Evolutionary conservation across 345 rosid genomes (phyloP), one percentile per base, ranked within the genome.

Genomic region (Gossypium ekmanianum): DNA sequence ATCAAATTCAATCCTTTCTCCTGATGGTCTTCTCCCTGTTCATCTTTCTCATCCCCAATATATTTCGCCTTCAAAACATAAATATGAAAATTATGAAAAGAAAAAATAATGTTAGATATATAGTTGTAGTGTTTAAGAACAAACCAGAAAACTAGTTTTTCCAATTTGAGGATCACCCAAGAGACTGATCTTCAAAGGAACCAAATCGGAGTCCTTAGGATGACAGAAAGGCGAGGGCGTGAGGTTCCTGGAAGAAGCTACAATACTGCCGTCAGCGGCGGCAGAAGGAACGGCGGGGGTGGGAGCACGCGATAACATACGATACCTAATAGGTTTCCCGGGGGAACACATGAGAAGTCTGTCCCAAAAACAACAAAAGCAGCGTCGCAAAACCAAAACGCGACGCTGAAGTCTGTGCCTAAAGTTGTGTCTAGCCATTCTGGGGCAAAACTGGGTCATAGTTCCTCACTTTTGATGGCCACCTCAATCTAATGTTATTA

Each of bases 161-260:
- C 97, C 97, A 75, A 83, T 88, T 2, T 82, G 83, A 66, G 85
- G 81, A 85, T 94, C 97, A n/a, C 98, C 95, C 75, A 94, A 54
- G 69, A 92, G 92, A 45, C 91, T 86, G 75, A 94, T 94, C 87
- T 94, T 94, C 80, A 94, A 79, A 7, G 92, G 68, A 56, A 94
- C 97, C 83, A 92, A 78, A 88, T 94, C 95, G 2, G 92, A 78
- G 69, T 91, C 94, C 57, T 24, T 68, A 68, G 4, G 58, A 78
- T 48, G 78, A 63, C 26, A 74, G 69, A 20, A 24, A 59, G 73
- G 20, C 16, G 63, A 7, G 64, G 65, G 22, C 45, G 22, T 11
- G 34, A 16, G 20, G 72, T 2, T 67, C 79, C 0, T 79, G 3
- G 55, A 29, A 12, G 45, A 27, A 5, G 70, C 11, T 45, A 45